Evolutionary conservation across 345 rosid species (phyloP).

Genomic region (Rubroshorea leprosula): DNA sequence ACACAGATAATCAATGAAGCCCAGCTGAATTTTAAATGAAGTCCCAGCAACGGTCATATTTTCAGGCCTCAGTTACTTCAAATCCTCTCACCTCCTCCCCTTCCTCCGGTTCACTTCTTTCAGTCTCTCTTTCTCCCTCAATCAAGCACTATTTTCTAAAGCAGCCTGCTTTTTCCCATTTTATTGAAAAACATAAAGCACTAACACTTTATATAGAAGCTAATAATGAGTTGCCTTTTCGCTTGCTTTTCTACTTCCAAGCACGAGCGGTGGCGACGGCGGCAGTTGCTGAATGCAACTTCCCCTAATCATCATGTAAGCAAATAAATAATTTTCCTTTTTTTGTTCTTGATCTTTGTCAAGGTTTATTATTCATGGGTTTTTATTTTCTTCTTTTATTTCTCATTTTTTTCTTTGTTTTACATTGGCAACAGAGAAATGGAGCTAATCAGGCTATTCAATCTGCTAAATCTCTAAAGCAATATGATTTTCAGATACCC

Average conservation of each 20-base stretch:
- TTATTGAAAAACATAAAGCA: too few species aligned
- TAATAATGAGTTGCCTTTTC: slow-evolving; percentile 48
- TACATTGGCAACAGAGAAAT: slow-evolving; percentile 29
- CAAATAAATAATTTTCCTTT: too few species aligned
- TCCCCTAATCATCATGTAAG: slow-evolving; percentile 30
- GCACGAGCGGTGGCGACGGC: slow-evolving; percentile 32
- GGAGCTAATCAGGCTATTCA: slow-evolving; percentile 19
- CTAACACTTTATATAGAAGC: slow-evolving; percentile 8
- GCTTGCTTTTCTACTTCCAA: slow-evolving; percentile 49
- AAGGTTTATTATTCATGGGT: not conserved
- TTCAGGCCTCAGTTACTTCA: slow-evolving; percentile 6
- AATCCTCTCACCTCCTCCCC: not conserved
- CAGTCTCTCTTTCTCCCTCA: slow-evolving; percentile 2
- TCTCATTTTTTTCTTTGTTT: not conserved
- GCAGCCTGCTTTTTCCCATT: not conserved
- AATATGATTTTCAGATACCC: slow-evolving; percentile 22
- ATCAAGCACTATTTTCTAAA: slow-evolving; percentile 9
- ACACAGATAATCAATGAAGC: too few species aligned
- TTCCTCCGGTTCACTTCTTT: not conserved
- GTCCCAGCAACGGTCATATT: slow-evolving; percentile 22
- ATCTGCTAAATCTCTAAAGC: slow-evolving; percentile 16
- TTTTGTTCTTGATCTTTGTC: slow-evolving; percentile 2
- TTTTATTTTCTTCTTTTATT: not conserved
- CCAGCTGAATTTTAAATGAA: not conserved
- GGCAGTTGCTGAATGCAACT: slow-evolving; percentile 23